Evolutionary conservation across 148 eudicot species (phyloP), one percentile per base, ranked within the genome.

Genomic region (Gaultheria prostrata): DNA sequence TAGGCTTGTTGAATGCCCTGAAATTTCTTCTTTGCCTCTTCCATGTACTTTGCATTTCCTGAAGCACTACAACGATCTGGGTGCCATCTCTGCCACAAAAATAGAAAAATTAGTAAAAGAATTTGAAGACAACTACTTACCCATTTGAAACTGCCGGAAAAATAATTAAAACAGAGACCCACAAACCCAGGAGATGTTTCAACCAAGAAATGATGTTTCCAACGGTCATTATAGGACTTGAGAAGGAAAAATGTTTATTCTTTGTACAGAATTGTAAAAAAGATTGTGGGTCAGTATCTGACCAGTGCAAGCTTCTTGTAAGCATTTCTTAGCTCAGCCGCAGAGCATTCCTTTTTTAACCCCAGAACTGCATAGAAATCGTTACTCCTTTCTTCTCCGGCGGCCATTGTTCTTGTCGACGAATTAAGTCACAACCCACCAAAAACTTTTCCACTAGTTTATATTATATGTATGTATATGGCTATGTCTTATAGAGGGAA

Each of bases 281-380:
- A 69, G 18, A 24, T 28, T 0, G 45, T 49, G 0, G 8, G n/a
- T 63, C 24, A 80, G 35, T 48, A n/a, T 67, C 88, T 76, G 56
- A 96, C 99, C 99, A 92, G 84, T 24, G 99, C 99, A 78, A 96
- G 97, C 82, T 89, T 96, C 90, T 90, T 92, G 79, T 94, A 96
- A 83, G 99, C 97, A 84, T 73, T 88, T 87, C 87, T 96, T 80
- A 96, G 98, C 50, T 96, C 95, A 18, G 86, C 71, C 32, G 84
- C 82, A 8, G 93, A 79, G 89, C 97, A 96, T 80, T 93, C 95
- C 76, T 92, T 96, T 20, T 90, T 82, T 88, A 94, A 86, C n/a
- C 98, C 99, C 86, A 96, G 82, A 49, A 96, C 88, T 14, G 82
- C 88, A 80, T 96, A 96, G 71, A 92, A 90, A 94, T 96, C 97